Base-by-base conservation (phyloP, 2,329 filamentous ascomycete genomes). In the Ophiostoma tasmaniense region DNA sequence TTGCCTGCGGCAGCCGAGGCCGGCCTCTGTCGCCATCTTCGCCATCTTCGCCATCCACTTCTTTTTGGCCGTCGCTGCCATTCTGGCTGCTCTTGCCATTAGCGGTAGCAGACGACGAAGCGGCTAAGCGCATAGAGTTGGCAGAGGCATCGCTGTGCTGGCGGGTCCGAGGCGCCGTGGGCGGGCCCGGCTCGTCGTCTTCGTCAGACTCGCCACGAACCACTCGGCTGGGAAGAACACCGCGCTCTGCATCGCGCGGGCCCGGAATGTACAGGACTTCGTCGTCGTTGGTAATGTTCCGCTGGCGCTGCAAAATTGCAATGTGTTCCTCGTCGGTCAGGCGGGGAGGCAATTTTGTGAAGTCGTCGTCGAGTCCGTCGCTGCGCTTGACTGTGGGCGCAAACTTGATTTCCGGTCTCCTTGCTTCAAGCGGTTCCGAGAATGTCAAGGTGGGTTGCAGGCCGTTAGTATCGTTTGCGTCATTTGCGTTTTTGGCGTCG, bases 211-310 rank as follows among this genome's bases (percentile, higher is more conserved):
- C 75, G 7, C 75, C 76, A 20, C 77, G 76, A 3, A 79, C 76
- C 1, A 87, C 78, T 37, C 82, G 80, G 69, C 82, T 81, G 1
- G 93, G 93, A 11, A 88, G 82, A 71, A 92, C 84, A 33, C 94
- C 95, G 66, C 87, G 87, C 74, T 99, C 95, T 66, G 90, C 93
- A 75, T 98, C 95, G 74, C 93, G 84, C 0, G 95, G 95, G 25
- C 93, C 93, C 0, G 95, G 95, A 74, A 99, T 98, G 55, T 92
- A 89, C 61, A 98, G 80, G 0, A 93, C 61, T 50, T 70, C 87
- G 42, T 89, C 88, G 67, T 87, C 89, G 69, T 90, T 89, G 71
- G 88, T 87, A 1, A 82, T 83, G 69, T 91, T 89, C 50, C 93
- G 87, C 77, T 97, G 94, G 39, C 90, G 89, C 77, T 97, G 88